Percentiles rank a stretch among this genome's conserved stretches.
Evolutionary conservation across 2,329 filamentous ascomycete species (phyloP).

Genomic region (Epichloe elymi): DNA sequence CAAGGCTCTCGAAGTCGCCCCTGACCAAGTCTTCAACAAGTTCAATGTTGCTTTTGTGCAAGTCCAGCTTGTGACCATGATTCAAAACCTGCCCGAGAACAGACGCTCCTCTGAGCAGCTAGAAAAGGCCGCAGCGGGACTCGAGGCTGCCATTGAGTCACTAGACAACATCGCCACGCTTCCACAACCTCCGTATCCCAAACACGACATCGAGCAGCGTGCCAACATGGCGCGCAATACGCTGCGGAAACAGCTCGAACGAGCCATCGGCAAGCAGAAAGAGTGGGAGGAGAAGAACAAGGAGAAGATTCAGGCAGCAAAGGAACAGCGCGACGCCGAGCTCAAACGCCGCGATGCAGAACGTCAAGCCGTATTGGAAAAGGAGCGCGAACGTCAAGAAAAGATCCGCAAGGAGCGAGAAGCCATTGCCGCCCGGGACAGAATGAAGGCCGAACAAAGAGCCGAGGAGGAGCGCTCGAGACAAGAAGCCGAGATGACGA

Average conservation of each 20-base stretch:
- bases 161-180: constrained; percentile 50
- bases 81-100: constrained; percentile 61
- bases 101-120: constrained; percentile 71
- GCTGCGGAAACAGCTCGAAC: constrained; percentile 80
- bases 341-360: constrained; percentile 66
- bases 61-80: constrained; percentile 76
- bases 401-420: constrained; percentile 80
- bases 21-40: constrained; percentile 79
- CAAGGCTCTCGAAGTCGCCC: constrained; percentile 61
- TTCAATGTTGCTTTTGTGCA: constrained; percentile 98
- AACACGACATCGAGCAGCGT: constrained; percentile 81
- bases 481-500: constrained; percentile 63
- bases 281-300: constrained; percentile 93
- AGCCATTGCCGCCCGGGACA: constrained; percentile 63
- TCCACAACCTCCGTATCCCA: constrained; percentile 70
- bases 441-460: constrained; percentile 55
- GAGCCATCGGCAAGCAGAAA: constrained; percentile 69
- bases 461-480: constrained; percentile 21
- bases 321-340: constrained; percentile 69
- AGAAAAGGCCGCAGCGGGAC: constrained; percentile 62
- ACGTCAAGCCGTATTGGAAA: constrained; percentile 51
- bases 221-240: constrained; percentile 97
- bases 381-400: constrained; percentile 59
- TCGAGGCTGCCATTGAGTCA: constrained; percentile 73
- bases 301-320: constrained; percentile 69